Evolutionary conservation across 148 eudicot species (phyloP).

Genomic region (Simmondsia chinensis): DNA sequence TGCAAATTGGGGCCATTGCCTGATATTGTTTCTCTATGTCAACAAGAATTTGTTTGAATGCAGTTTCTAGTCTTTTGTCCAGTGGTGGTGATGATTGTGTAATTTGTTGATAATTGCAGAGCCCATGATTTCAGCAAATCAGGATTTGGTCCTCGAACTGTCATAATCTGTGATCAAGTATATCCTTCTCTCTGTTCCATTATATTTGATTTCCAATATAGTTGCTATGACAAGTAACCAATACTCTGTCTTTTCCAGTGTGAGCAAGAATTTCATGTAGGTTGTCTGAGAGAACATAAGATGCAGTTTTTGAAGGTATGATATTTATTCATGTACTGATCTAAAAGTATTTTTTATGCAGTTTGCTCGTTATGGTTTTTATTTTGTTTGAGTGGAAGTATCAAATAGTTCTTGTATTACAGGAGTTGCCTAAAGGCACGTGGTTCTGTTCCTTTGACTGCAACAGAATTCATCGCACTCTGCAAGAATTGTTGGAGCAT

Average conservation of each 20-base stretch:
- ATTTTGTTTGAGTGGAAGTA: not conserved
- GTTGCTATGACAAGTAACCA: not conserved
- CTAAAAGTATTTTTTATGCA: too few species aligned
- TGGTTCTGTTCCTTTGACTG: slow-evolving; percentile 72
- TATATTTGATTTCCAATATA: not conserved
- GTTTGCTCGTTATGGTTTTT: too few species aligned
- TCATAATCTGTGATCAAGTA: slow-evolving; percentile 88
- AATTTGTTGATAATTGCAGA: slow-evolving; percentile 28
- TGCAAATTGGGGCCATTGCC: too few species aligned
- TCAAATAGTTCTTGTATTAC: slow-evolving; percentile 14
- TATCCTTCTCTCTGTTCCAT: not conserved
- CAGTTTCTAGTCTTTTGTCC: not conserved
- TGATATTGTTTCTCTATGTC: too few species aligned
- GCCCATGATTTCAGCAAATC: slow-evolving; percentile 56
- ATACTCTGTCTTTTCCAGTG: slow-evolving; percentile 32
- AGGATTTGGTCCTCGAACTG: slow-evolving; percentile 61
- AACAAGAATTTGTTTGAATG: too few species aligned
- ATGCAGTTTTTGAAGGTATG: slow-evolving; percentile 55
- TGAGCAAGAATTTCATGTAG: slow-evolving; percentile 75
- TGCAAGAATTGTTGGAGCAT: slow-evolving; percentile 32
- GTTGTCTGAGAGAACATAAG: slow-evolving; percentile 55
- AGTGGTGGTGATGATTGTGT: not conserved
- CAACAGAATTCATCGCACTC: slow-evolving; percentile 30
- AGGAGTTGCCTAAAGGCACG: slow-evolving; percentile 73
- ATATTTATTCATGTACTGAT: too few species aligned